Evolutionary conservation across 352 stramenopile species (phyloP).

Genomic region (Globisporangium ultimum): DNA sequence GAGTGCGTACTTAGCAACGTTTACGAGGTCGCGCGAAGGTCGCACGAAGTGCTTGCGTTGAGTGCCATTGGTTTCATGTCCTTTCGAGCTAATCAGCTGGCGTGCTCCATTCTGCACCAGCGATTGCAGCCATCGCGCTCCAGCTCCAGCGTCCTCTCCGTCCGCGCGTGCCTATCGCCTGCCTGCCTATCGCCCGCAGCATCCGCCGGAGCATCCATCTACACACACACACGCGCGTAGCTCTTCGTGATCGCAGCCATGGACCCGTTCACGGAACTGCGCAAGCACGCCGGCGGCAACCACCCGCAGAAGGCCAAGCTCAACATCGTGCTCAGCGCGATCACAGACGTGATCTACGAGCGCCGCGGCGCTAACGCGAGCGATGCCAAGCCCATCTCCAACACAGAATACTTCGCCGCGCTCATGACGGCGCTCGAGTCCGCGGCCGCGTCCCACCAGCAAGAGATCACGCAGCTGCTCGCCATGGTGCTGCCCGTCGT

Average conservation of each 20-base stretch:
- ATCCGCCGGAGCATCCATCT: not conserved
- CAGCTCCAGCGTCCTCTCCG: conserved; percentile 2
- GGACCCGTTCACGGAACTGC: conserved; percentile 80
- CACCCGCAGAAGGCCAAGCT: conserved; percentile 84
- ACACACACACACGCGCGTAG: not conserved
- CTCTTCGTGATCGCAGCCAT: conserved; percentile 16
- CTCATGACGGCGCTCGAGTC: conserved; percentile 86
- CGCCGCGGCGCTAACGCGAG: conserved; percentile 30
- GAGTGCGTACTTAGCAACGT: conserved; percentile 8
- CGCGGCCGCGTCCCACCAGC: conserved; percentile 61
- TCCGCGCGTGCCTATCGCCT: not conserved
- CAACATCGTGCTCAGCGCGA: conserved; percentile 80
- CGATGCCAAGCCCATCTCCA: conserved; percentile 40
- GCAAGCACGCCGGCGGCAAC: conserved; percentile 66
- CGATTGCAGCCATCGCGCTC: not conserved
- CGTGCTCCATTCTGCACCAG: conserved; percentile 8
- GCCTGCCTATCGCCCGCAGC: not conserved
- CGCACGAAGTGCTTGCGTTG: conserved; percentile 21
- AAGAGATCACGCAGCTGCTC: conserved; percentile 76
- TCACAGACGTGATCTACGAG: conserved; percentile 83
- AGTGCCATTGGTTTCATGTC: conserved; percentile 34
- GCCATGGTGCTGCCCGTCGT: conserved; percentile 71
- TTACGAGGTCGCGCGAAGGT: conserved; percentile 34
- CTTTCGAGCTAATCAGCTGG: conserved; percentile 11
- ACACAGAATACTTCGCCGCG: conserved; percentile 85